Percentiles rank a stretch among this genome's conserved stretches.
phyloP scores from a whole-genome alignment of 768 basidiomycete species.

The Rhodotorula kratochvilovae region DNA sequence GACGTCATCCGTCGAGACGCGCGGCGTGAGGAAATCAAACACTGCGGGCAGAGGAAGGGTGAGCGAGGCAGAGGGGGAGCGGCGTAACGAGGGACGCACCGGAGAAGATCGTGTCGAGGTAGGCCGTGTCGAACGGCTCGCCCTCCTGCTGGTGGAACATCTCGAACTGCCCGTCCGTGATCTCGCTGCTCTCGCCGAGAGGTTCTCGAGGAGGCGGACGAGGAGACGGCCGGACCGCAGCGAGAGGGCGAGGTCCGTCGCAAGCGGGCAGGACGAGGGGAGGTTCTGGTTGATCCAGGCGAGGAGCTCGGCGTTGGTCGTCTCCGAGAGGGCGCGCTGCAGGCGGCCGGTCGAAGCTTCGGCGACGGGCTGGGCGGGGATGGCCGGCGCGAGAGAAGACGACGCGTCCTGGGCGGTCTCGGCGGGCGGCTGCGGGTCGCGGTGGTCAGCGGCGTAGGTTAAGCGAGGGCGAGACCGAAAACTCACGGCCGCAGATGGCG shows the following conservation, averaged over 20 bases:
- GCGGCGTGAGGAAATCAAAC: conserved; percentile 63
- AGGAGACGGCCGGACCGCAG: conserved; percentile 64
- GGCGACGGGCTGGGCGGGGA: background rate
- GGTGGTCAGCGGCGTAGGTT: too few relatives aligned
- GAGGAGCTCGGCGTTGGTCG: conserved; percentile 53
- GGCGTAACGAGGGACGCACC: conserved; percentile 40
- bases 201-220: conserved; percentile 70
- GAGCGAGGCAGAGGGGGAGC: conserved; percentile 44
- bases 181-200: conserved; percentile 43
- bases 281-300: conserved; percentile 87
- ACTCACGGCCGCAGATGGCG: background rate
- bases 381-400: background rate
- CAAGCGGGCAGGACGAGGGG: conserved; percentile 56
- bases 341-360: background rate
- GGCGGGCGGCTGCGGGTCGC: background rate
- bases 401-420: background rate
- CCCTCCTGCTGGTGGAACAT: conserved; percentile 28
- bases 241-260: conserved; percentile 50
- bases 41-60: conserved; percentile 55
- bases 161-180: conserved; percentile 33
- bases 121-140: conserved; percentile 20
- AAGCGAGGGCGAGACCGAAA: too few relatives aligned
- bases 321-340: conserved; percentile 1
- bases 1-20: conserved; percentile 82
- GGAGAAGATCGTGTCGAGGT: conserved; percentile 31